A percentile compares a stretch with the other conserved stretches of the same genome.
phyloP scores from a whole-genome alignment of 495 filamentous ascomycete species.

The Aspergillus sparsus region DNA sequence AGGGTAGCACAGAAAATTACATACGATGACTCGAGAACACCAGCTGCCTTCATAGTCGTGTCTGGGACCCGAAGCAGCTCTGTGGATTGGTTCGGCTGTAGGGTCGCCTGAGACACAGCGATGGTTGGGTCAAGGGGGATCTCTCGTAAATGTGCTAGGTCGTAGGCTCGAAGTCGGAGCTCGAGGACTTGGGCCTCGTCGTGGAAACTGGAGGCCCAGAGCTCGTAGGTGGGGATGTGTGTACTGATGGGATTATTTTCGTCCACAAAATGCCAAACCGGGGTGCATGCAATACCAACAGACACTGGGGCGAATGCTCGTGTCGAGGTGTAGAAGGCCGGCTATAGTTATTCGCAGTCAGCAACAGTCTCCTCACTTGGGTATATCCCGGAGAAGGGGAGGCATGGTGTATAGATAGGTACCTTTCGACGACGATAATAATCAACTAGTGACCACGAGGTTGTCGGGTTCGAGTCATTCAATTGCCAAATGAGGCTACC shows the following conservation, averaged over 20 bases:
- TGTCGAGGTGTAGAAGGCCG: neutral
- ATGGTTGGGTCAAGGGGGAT: neutral
- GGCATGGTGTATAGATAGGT: neutral
- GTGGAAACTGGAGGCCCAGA: neutral
- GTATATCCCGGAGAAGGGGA: too few species aligned
- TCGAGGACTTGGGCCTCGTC: neutral
- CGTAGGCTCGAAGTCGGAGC: neutral
- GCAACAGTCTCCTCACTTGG: too few species aligned
- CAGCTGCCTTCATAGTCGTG: neutral
- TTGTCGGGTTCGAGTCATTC: conserved; percentile 9
- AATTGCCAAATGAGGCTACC: conserved; percentile 6
- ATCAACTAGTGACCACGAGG: conserved; percentile 1
- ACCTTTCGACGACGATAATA: conserved; percentile 8
- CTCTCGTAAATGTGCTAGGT: neutral
- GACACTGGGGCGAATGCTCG: neutral
- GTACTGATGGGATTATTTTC: neutral
- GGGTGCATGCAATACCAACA: neutral
- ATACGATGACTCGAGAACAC: neutral
- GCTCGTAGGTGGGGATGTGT: neutral
- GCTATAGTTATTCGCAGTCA: neutral
- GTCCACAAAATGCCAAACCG: neutral
- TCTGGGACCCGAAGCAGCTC: neutral
- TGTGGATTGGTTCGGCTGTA: neutral
- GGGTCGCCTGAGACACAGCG: neutral
- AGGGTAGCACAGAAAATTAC: neutral